A percentile compares a stretch with the other conserved stretches of the same genome.
phyloP scores from a whole-genome alignment of 768 basidiomycete genomes.

The Rhizopogon vulgaris region DNA sequence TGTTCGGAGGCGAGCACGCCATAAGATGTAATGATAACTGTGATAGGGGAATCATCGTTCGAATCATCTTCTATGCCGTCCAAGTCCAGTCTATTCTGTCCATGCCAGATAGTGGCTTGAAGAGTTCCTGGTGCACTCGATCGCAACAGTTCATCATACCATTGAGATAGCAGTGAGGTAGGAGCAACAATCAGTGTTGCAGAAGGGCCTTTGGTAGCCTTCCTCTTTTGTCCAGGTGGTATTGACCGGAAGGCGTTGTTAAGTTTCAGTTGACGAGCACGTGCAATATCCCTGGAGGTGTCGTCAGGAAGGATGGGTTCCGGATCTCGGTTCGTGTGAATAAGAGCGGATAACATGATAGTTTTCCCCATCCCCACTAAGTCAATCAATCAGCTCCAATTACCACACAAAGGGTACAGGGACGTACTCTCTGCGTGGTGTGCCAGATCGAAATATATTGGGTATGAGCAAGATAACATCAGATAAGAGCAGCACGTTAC shows the following conservation, averaged over 20 bases:
- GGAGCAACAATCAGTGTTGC: slow-evolving; percentile 92
- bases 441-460: slow-evolving; percentile 1
- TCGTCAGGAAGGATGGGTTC: slow-evolving; percentile 32
- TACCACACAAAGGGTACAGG: slow-evolving; percentile 1
- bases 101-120: slow-evolving; percentile 78
- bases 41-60: slow-evolving; percentile 46
- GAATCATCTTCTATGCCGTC: slow-evolving; percentile 53
- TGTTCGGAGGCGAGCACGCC: slow-evolving; percentile 89
- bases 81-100: slow-evolving; percentile 74
- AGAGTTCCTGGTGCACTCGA: slow-evolving; percentile 68
- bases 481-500: slow-evolving; percentile 13
- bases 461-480: neutral
- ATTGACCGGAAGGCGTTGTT: slow-evolving; percentile 56
- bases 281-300: slow-evolving; percentile 24
- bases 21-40: slow-evolving; percentile 89
- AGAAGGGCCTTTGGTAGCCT: slow-evolving; percentile 29
- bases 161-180: slow-evolving; percentile 85
- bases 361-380: slow-evolving; percentile 96
- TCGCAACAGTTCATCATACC: slow-evolving; percentile 88
- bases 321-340: slow-evolving; percentile 65
- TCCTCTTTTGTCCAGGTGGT: slow-evolving; percentile 24
- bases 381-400: slow-evolving; percentile 5
- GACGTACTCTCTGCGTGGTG: slow-evolving; percentile 43
- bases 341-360: slow-evolving; percentile 86
- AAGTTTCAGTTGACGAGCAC: slow-evolving; percentile 53